Evolutionary conservation across 768 basidiomycete species (phyloP).

Genomic region (Trametes villosa): DNA sequence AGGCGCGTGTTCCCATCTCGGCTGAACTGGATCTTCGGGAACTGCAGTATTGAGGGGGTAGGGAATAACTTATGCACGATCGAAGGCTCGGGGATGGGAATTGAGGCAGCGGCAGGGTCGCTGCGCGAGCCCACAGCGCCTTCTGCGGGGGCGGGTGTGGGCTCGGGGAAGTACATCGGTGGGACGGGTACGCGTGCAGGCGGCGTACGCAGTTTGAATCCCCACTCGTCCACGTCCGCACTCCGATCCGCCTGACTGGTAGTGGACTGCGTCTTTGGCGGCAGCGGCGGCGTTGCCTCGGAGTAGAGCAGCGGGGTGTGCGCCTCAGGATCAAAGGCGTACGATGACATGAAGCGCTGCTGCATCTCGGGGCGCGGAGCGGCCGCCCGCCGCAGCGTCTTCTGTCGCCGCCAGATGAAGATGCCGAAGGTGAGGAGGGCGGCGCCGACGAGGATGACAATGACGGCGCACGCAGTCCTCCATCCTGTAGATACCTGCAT

Average conservation of each 20-base stretch:
- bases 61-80: neutral
- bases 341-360: constrained; percentile 14
- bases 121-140: neutral
- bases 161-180: constrained; percentile 6
- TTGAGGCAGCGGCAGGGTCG: neutral
- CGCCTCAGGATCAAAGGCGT: constrained; percentile 14
- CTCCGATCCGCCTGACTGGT: neutral
- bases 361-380: constrained; percentile 12
- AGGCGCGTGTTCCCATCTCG: constrained; percentile 6
- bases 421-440: constrained; percentile 16
- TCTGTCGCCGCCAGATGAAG: constrained; percentile 16
- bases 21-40: constrained; percentile 5
- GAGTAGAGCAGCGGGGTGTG: constrained; percentile 9
- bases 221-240: constrained; percentile 8
- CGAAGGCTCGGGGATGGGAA: constrained; percentile 6
- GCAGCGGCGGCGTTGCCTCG: neutral
- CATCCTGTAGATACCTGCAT: constrained; percentile 22
- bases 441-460: constrained; percentile 18
- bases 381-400: constrained; percentile 1
- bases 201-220: constrained; percentile 2
- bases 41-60: neutral
- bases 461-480: constrained; percentile 19
- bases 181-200: constrained; percentile 12
- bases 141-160: neutral
- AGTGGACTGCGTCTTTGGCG: constrained; percentile 11